Evolutionary conservation across 768 basidiomycete genomes (phyloP), one percentile per base, ranked within the genome.

Genomic region (Coprinopsis marcescibilis): DNA sequence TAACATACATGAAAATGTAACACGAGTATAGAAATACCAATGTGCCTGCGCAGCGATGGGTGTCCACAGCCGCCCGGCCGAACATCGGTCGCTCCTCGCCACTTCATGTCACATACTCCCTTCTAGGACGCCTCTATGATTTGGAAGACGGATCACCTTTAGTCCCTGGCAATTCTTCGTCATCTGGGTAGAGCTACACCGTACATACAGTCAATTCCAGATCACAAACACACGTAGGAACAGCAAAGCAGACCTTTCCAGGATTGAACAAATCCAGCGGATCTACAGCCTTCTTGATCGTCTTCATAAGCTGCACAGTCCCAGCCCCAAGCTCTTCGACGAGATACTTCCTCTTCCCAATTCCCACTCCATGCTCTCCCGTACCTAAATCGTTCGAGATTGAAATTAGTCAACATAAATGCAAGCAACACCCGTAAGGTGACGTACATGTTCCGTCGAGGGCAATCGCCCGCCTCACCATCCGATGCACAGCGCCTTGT

Each of bases 361-460:
- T 69, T 0, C 90, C 91, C 5, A 93, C 87, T 1, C 90, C 91
- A 57, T 93, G 90, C 56, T 93, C 90, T 3, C 87, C 87, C 0
- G 82, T 85, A 54, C 81, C 83, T 83, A 46, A 36, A 23, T 21
- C 6, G 13, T 40, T 20, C 14, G 14, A 52, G 38, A 52, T 33
- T 24, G 25, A 41, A 29, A 19, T 24, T 38, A 44, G 19, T 45
- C 14, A 23, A 4, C 11, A 42, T 40, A 1, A n/a, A 25, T 41
- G 24, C 7, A 7, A 19, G 6, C 6, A 27, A 6, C n/a, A 32
- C 10, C 10, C n/a, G 30, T 8, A 32, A 29, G 38, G 1, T 29
- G 5, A 61, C 74, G 53, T 51, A 83, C 85, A 88, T 33, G 85
- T 86, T 15, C 85, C 85, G 52, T 87, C 85, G 42, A 88, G 68